A percentile compares a stretch with the other conserved stretches of the same genome.
Evolutionary conservation across 106 monocot species (phyloP).

Genomic region (Hemerocallis citrina): DNA sequence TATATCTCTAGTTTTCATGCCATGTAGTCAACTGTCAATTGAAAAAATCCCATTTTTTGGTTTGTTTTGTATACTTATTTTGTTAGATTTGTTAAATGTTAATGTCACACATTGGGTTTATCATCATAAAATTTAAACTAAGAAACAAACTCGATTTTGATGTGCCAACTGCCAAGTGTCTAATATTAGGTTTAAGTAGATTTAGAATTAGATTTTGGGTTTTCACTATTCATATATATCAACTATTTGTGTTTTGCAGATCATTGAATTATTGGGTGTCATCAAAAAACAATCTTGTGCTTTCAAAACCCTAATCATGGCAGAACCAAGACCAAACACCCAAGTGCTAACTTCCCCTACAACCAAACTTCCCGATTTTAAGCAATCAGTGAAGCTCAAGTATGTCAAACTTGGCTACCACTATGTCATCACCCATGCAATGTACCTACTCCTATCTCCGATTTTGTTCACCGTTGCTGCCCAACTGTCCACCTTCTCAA

Average conservation of each 20-base stretch:
- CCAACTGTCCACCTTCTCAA: slow-evolving; percentile 29
- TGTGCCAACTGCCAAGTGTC: too few species aligned
- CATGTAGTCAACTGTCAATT: too few species aligned
- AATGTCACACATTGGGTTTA: background rate
- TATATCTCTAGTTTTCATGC: too few species aligned
- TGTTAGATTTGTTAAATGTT: too few species aligned
- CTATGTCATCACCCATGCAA: slow-evolving; percentile 20
- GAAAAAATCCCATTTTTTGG: too few species aligned
- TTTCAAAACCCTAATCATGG: too few species aligned
- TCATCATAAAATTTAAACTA: too few species aligned
- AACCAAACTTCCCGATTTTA: slow-evolving; percentile 9
- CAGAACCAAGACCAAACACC: slow-evolving; percentile 4
- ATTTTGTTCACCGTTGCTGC: slow-evolving; percentile 4
- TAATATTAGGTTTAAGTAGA: too few species aligned
- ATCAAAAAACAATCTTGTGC: slow-evolving; percentile 1
- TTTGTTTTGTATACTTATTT: too few species aligned
- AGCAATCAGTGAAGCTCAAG: slow-evolving; percentile 16
- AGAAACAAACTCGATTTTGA: too few species aligned
- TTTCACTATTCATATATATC: background rate
- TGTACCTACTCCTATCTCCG: slow-evolving; percentile 18
- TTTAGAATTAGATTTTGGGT: background rate
- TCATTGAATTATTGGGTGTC: background rate
- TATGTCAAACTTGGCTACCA: slow-evolving; percentile 21
- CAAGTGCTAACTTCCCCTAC: background rate
- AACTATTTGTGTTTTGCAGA: background rate